Percentiles rank a stretch among this genome's conserved stretches.
These are phyloP conservation scores for Drosera capensis DNA, from an alignment of 148 eudicot species.

Conservation along the genomic window DNA sequence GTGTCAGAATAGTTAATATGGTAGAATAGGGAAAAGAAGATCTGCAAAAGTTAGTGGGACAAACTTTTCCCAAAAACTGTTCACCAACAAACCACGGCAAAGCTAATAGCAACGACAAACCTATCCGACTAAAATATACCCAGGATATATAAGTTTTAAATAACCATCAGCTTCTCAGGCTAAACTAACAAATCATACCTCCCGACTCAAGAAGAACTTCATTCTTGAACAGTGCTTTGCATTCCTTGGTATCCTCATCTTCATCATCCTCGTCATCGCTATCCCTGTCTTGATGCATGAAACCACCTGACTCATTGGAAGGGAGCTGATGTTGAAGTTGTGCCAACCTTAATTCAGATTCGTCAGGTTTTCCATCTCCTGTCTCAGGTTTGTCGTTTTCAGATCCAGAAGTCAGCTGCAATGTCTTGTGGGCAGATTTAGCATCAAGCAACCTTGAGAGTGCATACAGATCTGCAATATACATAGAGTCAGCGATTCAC, in stretches of 20 bases:
- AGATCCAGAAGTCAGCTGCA: slow-evolving; percentile 9
- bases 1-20: no score
- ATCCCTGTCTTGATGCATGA: slow-evolving; percentile 76
- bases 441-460: slow-evolving; percentile 56
- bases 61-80: background rate
- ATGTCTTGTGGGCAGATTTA: slow-evolving; percentile 20
- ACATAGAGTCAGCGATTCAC: no score
- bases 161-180: background rate
- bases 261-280: slow-evolving; percentile 46
- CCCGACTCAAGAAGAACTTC: slow-evolving; percentile 82
- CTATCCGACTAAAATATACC: no score
- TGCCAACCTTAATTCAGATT: slow-evolving; percentile 70
- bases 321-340: slow-evolving; percentile 93
- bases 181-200: slow-evolving; percentile 38
- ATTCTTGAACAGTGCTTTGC: slow-evolving; percentile 66
- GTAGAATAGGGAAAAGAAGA: background rate
- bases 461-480: slow-evolving; percentile 68
- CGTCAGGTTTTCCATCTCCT: slow-evolving; percentile 22
- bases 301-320: slow-evolving; percentile 64
- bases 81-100: no score
- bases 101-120: no score
- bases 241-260: slow-evolving; percentile 63
- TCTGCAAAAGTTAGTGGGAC: background rate
- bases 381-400: slow-evolving; percentile 15
- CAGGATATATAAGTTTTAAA: background rate